phyloP scores from a whole-genome alignment of 768 basidiomycete species.

The Boletus tomentosulus region DNA sequence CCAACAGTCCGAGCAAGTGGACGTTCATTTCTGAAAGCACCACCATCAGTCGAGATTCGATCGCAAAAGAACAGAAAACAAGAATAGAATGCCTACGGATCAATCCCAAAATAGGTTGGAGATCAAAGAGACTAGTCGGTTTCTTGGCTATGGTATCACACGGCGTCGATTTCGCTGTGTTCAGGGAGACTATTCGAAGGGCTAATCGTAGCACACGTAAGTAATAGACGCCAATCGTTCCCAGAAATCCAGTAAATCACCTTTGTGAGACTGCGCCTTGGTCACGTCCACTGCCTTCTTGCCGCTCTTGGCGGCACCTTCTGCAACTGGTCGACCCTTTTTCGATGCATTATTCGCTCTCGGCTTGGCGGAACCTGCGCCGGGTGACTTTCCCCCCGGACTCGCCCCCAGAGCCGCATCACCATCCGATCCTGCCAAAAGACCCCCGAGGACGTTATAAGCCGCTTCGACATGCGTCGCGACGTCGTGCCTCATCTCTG shows the following conservation, averaged over 20 bases:
- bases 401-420: slow-evolving; percentile 11
- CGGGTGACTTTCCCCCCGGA: slow-evolving; percentile 18
- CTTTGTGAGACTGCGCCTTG: slow-evolving; percentile 45
- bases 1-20: slow-evolving; percentile 66
- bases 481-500: slow-evolving; percentile 42
- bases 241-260: slow-evolving; percentile 14
- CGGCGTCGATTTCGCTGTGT: slow-evolving; percentile 7
- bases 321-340: slow-evolving; percentile 36
- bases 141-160: slow-evolving; percentile 5
- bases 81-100: slow-evolving; percentile 43
- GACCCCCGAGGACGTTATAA: slow-evolving; percentile 41
- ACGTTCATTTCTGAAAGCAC: slow-evolving; percentile 45
- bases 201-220: background rate
- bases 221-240: background rate
- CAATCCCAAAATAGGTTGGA: slow-evolving; percentile 39
- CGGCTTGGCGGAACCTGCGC: slow-evolving; percentile 7
- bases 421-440: slow-evolving; percentile 27
- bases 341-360: slow-evolving; percentile 14
- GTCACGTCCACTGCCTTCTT: slow-evolving; percentile 30
- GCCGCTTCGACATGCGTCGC: slow-evolving; percentile 52
- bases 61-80: background rate
- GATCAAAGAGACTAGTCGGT: slow-evolving; percentile 14
- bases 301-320: background rate
- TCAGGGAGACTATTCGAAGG: slow-evolving; percentile 15
- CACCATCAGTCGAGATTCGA: background rate